Evolutionary conservation across 257 asterid species (phyloP), one percentile per base, ranked within the genome.

Genomic region (Marsdenia floribunda): DNA sequence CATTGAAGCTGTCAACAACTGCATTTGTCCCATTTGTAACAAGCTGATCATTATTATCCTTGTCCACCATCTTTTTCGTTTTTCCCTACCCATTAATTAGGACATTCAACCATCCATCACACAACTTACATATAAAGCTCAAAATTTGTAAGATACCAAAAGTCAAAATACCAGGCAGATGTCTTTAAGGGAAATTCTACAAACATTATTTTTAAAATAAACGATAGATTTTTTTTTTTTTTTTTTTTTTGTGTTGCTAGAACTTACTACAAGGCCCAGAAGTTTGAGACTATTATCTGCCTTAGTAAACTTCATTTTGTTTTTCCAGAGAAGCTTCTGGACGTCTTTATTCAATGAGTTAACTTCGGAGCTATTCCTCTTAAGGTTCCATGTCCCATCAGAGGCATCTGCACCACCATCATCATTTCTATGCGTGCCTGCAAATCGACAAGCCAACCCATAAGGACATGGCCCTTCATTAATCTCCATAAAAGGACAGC

Each of bases 301-400:
- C 81, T 92, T 90, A 11, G 91, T 88, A 68, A 90, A 92, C 83
- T 85, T 88, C 91, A 95, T 86, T 80, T 88, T 90, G 80, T 92
- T 92, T 83, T 95, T 95, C 99, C 99, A 92, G 68, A 95, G 84
- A 75, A 95, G 93, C 91, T 83, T 92, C 89, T 95, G 99, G 70
- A 93, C 88, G 73, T 90, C 96, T 90, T 92, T 95, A 59, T 79
- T 83, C 80, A 92, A 81, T 26, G 61, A 77, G 82, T 95, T 95
- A 79, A 83, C 78, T 82, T 92, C 99, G 61, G 82, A 76, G 24
- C 53, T 75, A 68, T 74, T 80, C 82, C 72, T 83, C 33, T 73
- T 82, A 13, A 42, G 44, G 29, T 66, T 79, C 49, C 29, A 49
- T 21, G 72, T 73, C 50, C 40, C 84, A 70, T 19, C 74, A 29